Percentiles rank a stretch among this genome's conserved stretches.
These are phyloP conservation scores for Ajuga chamaepitys DNA, from an alignment of 257 asterid genomes.

Conservation along the genomic window DNA sequence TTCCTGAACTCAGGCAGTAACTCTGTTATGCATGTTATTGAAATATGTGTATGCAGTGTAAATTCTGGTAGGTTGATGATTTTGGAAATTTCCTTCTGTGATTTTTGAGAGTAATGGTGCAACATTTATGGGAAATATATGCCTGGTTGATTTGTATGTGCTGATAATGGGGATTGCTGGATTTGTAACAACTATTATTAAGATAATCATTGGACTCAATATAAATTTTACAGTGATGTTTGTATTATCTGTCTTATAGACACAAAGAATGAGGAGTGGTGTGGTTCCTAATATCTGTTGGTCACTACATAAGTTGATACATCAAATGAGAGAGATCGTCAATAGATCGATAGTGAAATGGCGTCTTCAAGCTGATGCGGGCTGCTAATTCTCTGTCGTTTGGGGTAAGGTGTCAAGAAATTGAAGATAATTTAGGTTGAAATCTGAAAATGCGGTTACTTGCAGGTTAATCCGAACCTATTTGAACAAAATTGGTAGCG, in stretches of 20 bases:
- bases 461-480: too few species aligned
- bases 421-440: too few species aligned
- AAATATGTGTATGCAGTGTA: not conserved
- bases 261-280: slow-evolving; percentile 62
- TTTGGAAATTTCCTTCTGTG: not conserved
- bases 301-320: too few species aligned
- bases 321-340: too few species aligned
- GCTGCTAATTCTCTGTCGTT: too few species aligned
- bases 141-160: not conserved
- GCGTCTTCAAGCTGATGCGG: too few species aligned
- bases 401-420: too few species aligned
- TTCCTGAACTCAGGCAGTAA: too few species aligned
- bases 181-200: not conserved
- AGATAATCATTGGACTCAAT: not conserved
- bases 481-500: not conserved
- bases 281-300: slow-evolving; percentile 68
- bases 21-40: not conserved
- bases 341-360: too few species aligned
- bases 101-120: not conserved
- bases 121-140: not conserved
- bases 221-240: slow-evolving; percentile 4
- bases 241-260: slow-evolving; percentile 32
- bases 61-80: not conserved
- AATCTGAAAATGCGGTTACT: too few species aligned
- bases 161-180: not conserved